These are phyloP conservation scores for Hibiscus mutabilis DNA, from an alignment of 345 rosid species.

Conservation along the genomic window DNA sequence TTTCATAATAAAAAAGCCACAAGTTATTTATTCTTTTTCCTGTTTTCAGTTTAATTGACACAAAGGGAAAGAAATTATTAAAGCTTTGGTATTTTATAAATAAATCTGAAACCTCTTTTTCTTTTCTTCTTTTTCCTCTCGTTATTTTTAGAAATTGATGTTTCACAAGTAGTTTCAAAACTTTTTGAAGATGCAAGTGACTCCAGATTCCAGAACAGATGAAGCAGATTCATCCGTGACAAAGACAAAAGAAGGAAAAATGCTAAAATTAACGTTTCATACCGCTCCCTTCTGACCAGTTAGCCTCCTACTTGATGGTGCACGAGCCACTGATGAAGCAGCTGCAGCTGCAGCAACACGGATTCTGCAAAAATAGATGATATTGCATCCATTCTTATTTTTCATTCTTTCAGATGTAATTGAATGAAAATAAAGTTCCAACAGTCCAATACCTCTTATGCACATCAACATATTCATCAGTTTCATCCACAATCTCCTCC, in stretches of 20 bases:
- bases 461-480: constrained; percentile 93
- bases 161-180: neutral
- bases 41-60: neutral
- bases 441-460: constrained; percentile 59
- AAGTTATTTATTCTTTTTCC: neutral
- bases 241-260: neutral
- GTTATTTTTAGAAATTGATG: neutral
- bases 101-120: neutral
- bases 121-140: neutral
- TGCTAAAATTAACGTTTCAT: constrained; percentile 12
- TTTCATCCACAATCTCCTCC: constrained; percentile 99
- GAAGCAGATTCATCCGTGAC: neutral
- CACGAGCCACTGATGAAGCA: constrained; percentile 78
- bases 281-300: constrained; percentile 48
- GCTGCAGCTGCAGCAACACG: constrained; percentile 99
- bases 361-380: constrained; percentile 43
- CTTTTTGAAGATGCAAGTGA: neutral
- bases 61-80: neutral
- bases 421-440: neutral
- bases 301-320: constrained; percentile 76
- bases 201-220: neutral
- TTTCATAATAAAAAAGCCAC: neutral
- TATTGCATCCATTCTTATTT: constrained; percentile 5
- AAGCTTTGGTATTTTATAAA: neutral
- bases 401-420: neutral